Conservation (phyloP, 2,329 filamentous ascomycete species). For the Fusarium foetens region DNA sequence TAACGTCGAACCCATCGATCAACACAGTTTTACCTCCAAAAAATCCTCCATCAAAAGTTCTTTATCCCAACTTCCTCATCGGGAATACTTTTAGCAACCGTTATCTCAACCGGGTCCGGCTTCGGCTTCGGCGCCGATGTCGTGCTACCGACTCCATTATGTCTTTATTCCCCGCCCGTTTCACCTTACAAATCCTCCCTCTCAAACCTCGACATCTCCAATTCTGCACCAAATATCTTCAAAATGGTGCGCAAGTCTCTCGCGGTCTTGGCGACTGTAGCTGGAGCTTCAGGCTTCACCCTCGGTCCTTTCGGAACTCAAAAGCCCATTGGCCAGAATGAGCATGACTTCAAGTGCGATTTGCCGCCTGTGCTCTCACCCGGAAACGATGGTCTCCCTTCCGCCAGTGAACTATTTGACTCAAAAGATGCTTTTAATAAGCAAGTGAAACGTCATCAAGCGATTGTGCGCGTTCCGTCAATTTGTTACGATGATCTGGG, state of each 20-base stretch:
- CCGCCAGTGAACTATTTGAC: slow-evolving; percentile 47
- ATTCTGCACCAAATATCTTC: background rate
- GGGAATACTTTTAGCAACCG: slow-evolving; percentile 6
- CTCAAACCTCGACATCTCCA: background rate
- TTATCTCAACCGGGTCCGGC: slow-evolving; percentile 8
- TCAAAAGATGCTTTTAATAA: slow-evolving; percentile 48
- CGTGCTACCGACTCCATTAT: slow-evolving; percentile 22
- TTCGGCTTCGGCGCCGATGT: slow-evolving; percentile 31
- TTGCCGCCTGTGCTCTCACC: slow-evolving; percentile 50
- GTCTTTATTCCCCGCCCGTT: slow-evolving; percentile 21
- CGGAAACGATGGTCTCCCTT: slow-evolving; percentile 47
- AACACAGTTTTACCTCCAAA: background rate
- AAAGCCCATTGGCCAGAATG: slow-evolving; percentile 27
- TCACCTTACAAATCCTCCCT: background rate
- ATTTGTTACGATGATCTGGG: slow-evolving; percentile 68
- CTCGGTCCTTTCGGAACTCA: slow-evolving; percentile 28
- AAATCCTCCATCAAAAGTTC: slow-evolving; percentile 10
- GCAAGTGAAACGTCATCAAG: slow-evolving; percentile 62
- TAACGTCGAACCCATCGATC: background rate
- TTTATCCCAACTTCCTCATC: slow-evolving; percentile 19
- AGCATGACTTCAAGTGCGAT: slow-evolving; percentile 45
- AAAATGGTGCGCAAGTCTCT: slow-evolving; percentile 36
- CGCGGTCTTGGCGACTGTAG: slow-evolving; percentile 31
- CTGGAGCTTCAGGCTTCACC: slow-evolving; percentile 22
- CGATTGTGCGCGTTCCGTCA: slow-evolving; percentile 64